A percentile compares a stretch with the other conserved stretches of the same genome.
Evolutionary conservation across 2,329 filamentous ascomycete species (phyloP).

Genomic region (Aspergillus uvarum): DNA sequence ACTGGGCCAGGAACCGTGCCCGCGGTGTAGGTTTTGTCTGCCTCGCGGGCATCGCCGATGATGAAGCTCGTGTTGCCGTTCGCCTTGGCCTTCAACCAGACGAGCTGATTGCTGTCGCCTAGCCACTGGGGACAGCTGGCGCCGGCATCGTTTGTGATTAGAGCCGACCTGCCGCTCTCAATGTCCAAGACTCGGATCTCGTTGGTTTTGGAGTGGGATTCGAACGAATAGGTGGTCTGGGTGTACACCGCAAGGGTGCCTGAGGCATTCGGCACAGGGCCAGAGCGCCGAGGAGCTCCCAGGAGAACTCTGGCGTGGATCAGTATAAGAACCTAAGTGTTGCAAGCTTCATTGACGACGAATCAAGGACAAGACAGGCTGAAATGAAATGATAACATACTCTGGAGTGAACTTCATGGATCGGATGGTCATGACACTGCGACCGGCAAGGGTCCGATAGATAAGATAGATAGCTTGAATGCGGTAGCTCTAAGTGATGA

Average conservation of each 20-base stretch:
- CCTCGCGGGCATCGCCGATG: constrained; percentile 42
- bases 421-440: constrained; percentile 41
- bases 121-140: constrained; percentile 50
- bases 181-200: constrained; percentile 50
- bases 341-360: not conserved
- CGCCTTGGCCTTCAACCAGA: constrained; percentile 48
- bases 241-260: constrained; percentile 51
- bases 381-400: constrained; percentile 26
- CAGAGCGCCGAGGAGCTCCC: constrained; percentile 47
- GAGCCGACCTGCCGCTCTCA: constrained; percentile 38
- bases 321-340: not conserved
- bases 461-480: constrained; percentile 19
- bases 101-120: constrained; percentile 42
- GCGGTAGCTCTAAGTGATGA: constrained; percentile 8
- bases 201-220: constrained; percentile 47
- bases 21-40: constrained; percentile 45
- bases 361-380: not conserved
- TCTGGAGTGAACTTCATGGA: constrained; percentile 45
- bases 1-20: constrained; percentile 48
- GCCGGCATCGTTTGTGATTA: constrained; percentile 47
- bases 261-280: constrained; percentile 45
- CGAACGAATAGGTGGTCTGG: constrained; percentile 52
- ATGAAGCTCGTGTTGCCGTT: constrained; percentile 51
- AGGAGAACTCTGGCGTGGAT: constrained; percentile 42
- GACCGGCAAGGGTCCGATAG: constrained; percentile 9